Evolutionary conservation across 2,329 filamentous ascomycete species (phyloP).

Genomic region (Xylaria digitata): DNA sequence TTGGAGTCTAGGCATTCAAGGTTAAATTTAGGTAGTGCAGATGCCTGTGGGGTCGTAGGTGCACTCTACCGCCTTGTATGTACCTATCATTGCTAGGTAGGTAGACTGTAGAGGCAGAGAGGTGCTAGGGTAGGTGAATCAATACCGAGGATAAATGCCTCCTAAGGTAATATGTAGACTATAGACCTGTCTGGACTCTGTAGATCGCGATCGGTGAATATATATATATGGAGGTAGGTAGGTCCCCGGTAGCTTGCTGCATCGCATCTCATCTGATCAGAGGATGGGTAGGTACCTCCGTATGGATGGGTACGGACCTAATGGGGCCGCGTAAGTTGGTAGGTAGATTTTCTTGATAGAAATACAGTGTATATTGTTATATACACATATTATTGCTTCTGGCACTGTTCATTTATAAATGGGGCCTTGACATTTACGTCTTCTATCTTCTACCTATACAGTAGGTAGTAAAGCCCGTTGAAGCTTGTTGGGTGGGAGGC

Average conservation of each 20-base stretch:
- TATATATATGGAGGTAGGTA: background rate
- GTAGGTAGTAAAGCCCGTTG: too few relatives aligned
- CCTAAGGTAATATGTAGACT: background rate
- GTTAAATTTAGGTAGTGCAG: background rate
- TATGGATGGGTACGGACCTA: too few relatives aligned
- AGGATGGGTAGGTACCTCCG: background rate
- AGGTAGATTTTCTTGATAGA: slow-evolving; percentile 1
- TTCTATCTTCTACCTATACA: too few relatives aligned
- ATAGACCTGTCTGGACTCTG: slow-evolving; percentile 30
- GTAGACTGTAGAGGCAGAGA: background rate
- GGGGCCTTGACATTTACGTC: too few relatives aligned
- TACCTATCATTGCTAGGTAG: background rate
- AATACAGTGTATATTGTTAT: slow-evolving; percentile 13
- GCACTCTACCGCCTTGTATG: background rate
- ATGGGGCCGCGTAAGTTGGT: too few relatives aligned
- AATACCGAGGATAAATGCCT: background rate
- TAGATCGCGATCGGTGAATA: slow-evolving; percentile 17
- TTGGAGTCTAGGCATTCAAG: background rate
- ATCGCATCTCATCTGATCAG: slow-evolving; percentile 8
- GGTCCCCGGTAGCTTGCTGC: background rate
- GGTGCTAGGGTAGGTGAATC: background rate
- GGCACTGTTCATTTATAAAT: background rate
- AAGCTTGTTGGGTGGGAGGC: background rate
- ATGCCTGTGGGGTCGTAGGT: slow-evolving; percentile 4
- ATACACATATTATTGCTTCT: background rate